phyloP scores from a whole-genome alignment of 306 rosid genomes.

The Abrus pulchellus region DNA sequence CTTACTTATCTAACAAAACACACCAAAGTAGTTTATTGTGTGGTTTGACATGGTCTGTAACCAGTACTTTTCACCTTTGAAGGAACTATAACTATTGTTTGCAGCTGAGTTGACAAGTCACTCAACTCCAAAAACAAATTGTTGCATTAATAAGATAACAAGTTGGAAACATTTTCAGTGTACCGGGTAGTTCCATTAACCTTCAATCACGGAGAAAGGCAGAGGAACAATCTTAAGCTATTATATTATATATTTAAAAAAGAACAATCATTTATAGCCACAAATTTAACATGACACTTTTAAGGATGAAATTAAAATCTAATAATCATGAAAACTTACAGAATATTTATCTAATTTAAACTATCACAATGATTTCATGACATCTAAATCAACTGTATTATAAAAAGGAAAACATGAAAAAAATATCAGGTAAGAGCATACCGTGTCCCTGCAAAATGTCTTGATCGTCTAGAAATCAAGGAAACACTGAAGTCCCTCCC shows the following conservation, averaged over 20 bases:
- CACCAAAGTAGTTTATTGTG: conserved; percentile 23
- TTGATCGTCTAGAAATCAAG: conserved; percentile 92
- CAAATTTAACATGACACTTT: conserved; percentile 30
- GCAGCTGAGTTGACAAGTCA: conserved; percentile 2
- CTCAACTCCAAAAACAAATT: not conserved
- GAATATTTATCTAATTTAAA: conserved; percentile 16
- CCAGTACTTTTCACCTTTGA: conserved; percentile 9
- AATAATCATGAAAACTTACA: conserved; percentile 21
- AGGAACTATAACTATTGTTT: conserved; percentile 20
- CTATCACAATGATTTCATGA: conserved; percentile 17
- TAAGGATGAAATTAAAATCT: conserved; percentile 27
- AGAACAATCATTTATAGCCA: conserved; percentile 9
- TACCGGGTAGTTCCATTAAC: conserved; percentile 22
- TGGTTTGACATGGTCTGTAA: conserved; percentile 12
- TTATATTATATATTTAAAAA: not conserved
- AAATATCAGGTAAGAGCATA: conserved; percentile 45
- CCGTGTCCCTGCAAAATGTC: conserved; percentile 99
- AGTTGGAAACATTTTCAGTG: conserved; percentile 1
- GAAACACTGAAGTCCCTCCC: conserved; percentile 92
- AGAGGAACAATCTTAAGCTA: not conserved
- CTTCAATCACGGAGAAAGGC: conserved; percentile 24
- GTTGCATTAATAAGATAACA: conserved; percentile 23
- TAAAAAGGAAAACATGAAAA: conserved; percentile 27
- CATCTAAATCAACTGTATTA: conserved; percentile 31
- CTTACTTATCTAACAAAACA: not conserved